Conservation (phyloP, 2,329 filamentous ascomycete species). For the Aspergillus sp. region DNA sequence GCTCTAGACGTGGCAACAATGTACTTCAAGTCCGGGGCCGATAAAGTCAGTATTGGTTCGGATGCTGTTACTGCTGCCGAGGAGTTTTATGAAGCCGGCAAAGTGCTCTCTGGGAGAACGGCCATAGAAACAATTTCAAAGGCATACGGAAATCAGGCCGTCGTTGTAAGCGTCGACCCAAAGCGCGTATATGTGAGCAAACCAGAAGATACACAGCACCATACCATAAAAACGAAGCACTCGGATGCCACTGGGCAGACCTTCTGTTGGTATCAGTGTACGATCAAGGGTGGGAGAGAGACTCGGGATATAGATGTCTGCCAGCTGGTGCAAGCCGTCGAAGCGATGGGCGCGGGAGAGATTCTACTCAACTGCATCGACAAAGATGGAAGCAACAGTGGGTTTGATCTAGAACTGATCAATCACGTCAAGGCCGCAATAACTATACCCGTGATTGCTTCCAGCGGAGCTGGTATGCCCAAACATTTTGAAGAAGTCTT, state of each 20-base stretch:
- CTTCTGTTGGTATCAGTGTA: constrained; percentile 97
- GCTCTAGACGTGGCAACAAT: constrained; percentile 91
- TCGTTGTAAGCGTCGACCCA: constrained; percentile 93
- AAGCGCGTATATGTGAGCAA: constrained; percentile 80
- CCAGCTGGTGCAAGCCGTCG: constrained; percentile 82
- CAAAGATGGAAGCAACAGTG: constrained; percentile 89
- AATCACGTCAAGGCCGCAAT: constrained; percentile 81
- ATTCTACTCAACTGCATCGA: constrained; percentile 97
- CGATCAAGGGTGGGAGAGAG: constrained; percentile 91
- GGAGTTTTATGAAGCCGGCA: constrained; percentile 74
- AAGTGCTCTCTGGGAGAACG: constrained; percentile 72
- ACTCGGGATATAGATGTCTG: constrained; percentile 91
- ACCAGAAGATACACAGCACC: constrained; percentile 68
- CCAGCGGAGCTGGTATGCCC: constrained; percentile 85
- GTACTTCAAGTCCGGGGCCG: constrained; percentile 96
- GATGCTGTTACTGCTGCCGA: constrained; percentile 93
- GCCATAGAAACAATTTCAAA: constrained; percentile 93
- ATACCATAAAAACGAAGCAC: constrained; percentile 69
- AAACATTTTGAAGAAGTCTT: constrained; percentile 91
- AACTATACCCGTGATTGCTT: constrained; percentile 91
- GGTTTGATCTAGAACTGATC: constrained; percentile 92
- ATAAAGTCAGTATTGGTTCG: constrained; percentile 96
- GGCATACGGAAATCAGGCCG: constrained; percentile 94
- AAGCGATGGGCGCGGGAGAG: constrained; percentile 94
- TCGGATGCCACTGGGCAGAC: constrained; percentile 74